Evolutionary conservation across 1,139 yeast genomes (phyloP), one percentile per base, ranked within the genome.

Genomic region (Citeromyces hawaiiensis): DNA sequence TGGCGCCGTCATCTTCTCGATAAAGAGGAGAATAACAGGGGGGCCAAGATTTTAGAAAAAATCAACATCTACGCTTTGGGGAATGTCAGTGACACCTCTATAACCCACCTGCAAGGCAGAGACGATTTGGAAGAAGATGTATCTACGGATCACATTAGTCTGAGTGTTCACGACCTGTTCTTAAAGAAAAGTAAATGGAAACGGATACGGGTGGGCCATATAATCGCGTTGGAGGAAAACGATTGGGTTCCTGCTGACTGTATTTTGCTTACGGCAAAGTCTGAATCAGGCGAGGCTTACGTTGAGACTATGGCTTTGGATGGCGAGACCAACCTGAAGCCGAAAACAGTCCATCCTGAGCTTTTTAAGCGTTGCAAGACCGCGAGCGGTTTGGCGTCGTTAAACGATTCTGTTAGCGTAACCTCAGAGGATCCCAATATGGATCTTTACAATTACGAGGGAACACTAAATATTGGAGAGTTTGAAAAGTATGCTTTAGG

Each of bases 301-400:
- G 77, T 88, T 18, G 99, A 91, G 57, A 91, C 99, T 0, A 88
- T 91, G 91, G 98, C 96, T 1, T 65, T 91, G 38, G 98, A 91
- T 58, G 99, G 99, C 39, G 98, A 91, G 58, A 91, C 97, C 0
- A 88, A 87, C 52, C 64, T 91, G 45, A 91, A 91, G 56, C 68
- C 83, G 4, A 77, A 75, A 49, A 62, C 63, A 18, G 85, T 96
- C 0, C 81, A 81, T 44, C 64, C 70, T 1, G 83, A 79, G 43
- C 46, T 85, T 5, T 66, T 77, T 13, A 67, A 70, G 30, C 45
- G 55, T 13, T 62, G 77, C 35, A 61, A 68, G 9, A 64, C 68
- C 6, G 79, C 75, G 0, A 58, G 68, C 1, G 30, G 30, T 11
- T 19, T 35, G 17, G 15, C 34, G 7, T 73, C 72, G 0, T 55